Conservation (phyloP, 352 stramenopile species). For the Phytophthora idaei region DNA sequence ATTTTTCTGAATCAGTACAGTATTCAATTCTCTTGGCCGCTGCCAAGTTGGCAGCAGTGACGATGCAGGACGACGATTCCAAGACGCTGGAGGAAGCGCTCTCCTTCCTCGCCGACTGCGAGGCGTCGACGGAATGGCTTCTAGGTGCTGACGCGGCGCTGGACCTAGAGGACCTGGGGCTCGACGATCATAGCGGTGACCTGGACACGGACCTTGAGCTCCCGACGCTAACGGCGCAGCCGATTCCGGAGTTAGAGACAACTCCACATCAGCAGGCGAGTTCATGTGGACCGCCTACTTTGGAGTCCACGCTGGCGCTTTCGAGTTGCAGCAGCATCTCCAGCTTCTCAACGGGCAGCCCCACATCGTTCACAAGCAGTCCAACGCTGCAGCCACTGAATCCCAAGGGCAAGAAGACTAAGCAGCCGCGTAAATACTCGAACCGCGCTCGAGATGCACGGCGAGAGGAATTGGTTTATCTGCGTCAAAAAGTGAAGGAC, state of each 20-base stretch:
- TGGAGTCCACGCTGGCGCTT: background rate
- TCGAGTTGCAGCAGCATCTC: background rate
- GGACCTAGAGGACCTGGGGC: slow-evolving; percentile 15
- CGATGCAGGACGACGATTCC: slow-evolving; percentile 21
- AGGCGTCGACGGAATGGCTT: slow-evolving; percentile 41
- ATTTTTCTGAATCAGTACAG: background rate
- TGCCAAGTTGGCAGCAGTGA: background rate
- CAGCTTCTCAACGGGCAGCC: slow-evolving; percentile 4
- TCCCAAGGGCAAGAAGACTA: slow-evolving; percentile 21
- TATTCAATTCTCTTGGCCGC: slow-evolving; percentile 6
- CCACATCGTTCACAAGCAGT: slow-evolving; percentile 15
- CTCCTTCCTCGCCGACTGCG: slow-evolving; percentile 48
- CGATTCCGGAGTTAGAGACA: slow-evolving; percentile 5
- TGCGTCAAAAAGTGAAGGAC: slow-evolving; percentile 45
- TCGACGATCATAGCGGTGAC: slow-evolving; percentile 4
- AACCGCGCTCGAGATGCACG: slow-evolving; percentile 38
- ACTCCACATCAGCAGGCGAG: background rate
- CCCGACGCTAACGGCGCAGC: slow-evolving; percentile 28
- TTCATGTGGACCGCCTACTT: background rate
- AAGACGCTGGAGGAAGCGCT: slow-evolving; percentile 46
- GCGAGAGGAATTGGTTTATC: slow-evolving; percentile 42
- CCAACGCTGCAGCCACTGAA: slow-evolving; percentile 8
- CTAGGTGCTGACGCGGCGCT: slow-evolving; percentile 23
- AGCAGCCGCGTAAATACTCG: slow-evolving; percentile 39
- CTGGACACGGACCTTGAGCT: slow-evolving; percentile 29